Evolutionary conservation across 1,139 yeast species (phyloP).

Genomic region (Yarrowia galli): DNA sequence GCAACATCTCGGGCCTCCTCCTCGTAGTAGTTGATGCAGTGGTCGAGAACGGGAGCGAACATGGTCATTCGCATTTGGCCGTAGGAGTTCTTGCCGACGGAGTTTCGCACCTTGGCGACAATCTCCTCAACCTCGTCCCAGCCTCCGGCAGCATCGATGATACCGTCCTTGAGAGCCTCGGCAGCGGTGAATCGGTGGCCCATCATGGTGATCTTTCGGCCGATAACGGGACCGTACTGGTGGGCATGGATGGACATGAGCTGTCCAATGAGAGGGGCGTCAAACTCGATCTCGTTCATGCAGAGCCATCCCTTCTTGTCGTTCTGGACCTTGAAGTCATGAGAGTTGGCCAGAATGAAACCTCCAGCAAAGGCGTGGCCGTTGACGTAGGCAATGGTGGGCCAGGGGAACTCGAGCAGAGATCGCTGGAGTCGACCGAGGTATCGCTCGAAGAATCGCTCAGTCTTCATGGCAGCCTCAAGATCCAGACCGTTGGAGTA

Average conservation of each 20-base stretch:
- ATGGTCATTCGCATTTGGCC: slow-evolving; percentile 45
- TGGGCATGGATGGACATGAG: slow-evolving; percentile 50
- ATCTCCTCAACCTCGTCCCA: slow-evolving; percentile 48
- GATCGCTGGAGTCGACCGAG: slow-evolving; percentile 50
- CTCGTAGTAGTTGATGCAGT: slow-evolving; percentile 36
- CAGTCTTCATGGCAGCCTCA: slow-evolving; percentile 49
- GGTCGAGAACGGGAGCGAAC: slow-evolving; percentile 33
- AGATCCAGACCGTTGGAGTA: slow-evolving; percentile 54
- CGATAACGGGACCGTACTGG: slow-evolving; percentile 47
- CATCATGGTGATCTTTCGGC: slow-evolving; percentile 49
- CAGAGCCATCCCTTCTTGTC: slow-evolving; percentile 52
- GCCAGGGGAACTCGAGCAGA: slow-evolving; percentile 52
- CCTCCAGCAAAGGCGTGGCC: slow-evolving; percentile 56
- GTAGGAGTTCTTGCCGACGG: slow-evolving; percentile 49
- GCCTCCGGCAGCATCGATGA: slow-evolving; percentile 51
- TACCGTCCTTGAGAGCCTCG: slow-evolving; percentile 49
- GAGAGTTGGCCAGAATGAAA: slow-evolving; percentile 52
- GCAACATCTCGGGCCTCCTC: slow-evolving; percentile 35
- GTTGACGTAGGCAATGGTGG: slow-evolving; percentile 52
- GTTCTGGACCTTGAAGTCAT: slow-evolving; percentile 54
- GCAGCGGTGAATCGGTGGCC: slow-evolving; percentile 50
- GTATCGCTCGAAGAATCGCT: slow-evolving; percentile 49
- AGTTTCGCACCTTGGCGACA: slow-evolving; percentile 43
- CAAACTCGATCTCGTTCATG: slow-evolving; percentile 53
- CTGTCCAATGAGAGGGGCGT: slow-evolving; percentile 51